phyloP scores from a whole-genome alignment of 2,329 filamentous ascomycete genomes.

The Neoscytalidium dimidiatum region DNA sequence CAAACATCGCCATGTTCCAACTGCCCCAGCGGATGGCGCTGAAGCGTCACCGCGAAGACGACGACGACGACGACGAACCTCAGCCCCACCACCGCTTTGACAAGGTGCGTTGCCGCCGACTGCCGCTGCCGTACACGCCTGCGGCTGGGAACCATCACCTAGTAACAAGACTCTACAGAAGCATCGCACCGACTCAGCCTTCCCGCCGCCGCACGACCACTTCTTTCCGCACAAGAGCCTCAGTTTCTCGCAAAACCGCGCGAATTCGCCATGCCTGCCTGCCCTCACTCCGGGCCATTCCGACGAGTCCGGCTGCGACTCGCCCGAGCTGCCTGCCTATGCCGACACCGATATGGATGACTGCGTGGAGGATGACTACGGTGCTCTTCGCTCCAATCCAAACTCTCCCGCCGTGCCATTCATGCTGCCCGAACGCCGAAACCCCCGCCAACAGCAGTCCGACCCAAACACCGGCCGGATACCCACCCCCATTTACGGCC shows the following conservation, averaged over 20 bases:
- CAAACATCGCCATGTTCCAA: slow-evolving; percentile 13
- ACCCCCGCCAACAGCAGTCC: slow-evolving; percentile 28
- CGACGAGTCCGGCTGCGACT: slow-evolving; percentile 28
- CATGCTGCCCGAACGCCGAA: slow-evolving; percentile 37
- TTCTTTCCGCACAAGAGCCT: slow-evolving; percentile 24
- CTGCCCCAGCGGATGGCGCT: slow-evolving; percentile 1
- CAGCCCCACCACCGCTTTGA: background rate
- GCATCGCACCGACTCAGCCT: background rate
- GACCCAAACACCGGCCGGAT: slow-evolving; percentile 33
- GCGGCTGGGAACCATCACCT: background rate
- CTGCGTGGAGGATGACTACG: slow-evolving; percentile 30
- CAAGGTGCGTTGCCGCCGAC: background rate
- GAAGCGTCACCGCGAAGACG: slow-evolving; percentile 13
- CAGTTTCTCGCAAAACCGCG: slow-evolving; percentile 29
- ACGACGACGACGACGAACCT: background rate
- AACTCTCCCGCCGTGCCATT: slow-evolving; percentile 36
- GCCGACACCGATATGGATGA: slow-evolving; percentile 41
- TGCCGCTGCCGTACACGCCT: too few relatives aligned
- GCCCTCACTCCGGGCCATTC: slow-evolving; percentile 34
- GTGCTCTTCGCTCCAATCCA: slow-evolving; percentile 35
- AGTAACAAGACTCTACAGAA: slow-evolving; percentile 6
- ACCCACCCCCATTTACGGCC: slow-evolving; percentile 43
- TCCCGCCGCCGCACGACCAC: slow-evolving; percentile 26
- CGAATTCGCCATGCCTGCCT: slow-evolving; percentile 28
- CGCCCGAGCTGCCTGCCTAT: slow-evolving; percentile 32